Evolutionary conservation across 1,139 yeast species (phyloP).

Genomic region (Debaryomyces coudertii): DNA sequence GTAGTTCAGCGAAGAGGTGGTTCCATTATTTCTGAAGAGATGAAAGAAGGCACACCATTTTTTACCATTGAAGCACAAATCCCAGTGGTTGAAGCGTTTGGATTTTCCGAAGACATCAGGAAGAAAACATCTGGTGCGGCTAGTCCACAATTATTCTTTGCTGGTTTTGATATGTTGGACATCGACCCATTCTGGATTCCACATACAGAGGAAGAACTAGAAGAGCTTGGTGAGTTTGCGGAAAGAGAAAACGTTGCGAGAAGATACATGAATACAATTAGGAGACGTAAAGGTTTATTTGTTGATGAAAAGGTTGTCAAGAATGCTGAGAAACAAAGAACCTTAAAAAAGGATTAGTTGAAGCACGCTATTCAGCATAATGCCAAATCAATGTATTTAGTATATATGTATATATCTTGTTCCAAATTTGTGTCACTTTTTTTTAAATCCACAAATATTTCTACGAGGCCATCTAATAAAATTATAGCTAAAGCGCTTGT

Average conservation of each 20-base stretch:
- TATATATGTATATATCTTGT: not conserved
- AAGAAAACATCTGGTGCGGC: conserved; percentile 97
- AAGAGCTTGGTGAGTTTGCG: conserved; percentile 89
- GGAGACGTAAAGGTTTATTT: conserved; percentile 87
- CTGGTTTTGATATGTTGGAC: conserved; percentile 84
- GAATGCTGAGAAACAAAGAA: conserved; percentile 92
- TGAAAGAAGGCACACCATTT: conserved; percentile 98
- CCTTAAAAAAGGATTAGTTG: conserved; percentile 60
- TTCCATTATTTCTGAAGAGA: conserved; percentile 81
- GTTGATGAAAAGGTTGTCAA: conserved; percentile 88
- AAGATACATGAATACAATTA: conserved; percentile 76
- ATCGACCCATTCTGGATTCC: conserved; percentile 99
- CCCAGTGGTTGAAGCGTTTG: conserved; percentile 96
- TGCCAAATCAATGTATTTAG: not conserved
- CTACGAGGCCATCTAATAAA: conserved; percentile 3
- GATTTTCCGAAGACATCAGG: conserved; percentile 92
- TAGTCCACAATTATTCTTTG: conserved; percentile 89
- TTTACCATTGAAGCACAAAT: conserved; percentile 83
- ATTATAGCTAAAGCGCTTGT: not conserved
- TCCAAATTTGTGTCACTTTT: conserved; percentile 11
- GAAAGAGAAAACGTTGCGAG: conserved; percentile 92
- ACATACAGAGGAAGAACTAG: conserved; percentile 95
- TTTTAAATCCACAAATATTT: conserved; percentile 1
- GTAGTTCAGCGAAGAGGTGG: conserved; percentile 93
- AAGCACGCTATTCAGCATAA: not conserved